Evolutionary conservation across 768 basidiomycete genomes (phyloP).

Genomic region (Lactarius vividus): DNA sequence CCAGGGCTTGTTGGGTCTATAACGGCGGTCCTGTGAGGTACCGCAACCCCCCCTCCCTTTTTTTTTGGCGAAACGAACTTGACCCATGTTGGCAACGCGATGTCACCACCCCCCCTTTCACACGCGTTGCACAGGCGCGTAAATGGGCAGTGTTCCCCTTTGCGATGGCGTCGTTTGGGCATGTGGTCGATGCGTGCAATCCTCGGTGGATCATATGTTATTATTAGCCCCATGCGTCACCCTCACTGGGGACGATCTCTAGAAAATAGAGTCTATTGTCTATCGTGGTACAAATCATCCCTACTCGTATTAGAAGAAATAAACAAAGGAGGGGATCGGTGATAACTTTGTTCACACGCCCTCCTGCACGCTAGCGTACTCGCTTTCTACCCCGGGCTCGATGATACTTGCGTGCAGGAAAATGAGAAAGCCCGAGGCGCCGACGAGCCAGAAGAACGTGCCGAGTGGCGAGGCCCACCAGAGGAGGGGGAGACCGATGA

Average conservation of each 20-base stretch:
- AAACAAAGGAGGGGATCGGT: neutral
- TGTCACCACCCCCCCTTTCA: neutral
- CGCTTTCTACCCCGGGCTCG: conserved; percentile 94
- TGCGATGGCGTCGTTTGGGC: neutral
- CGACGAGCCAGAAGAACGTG: conserved; percentile 94
- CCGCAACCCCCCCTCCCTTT: neutral
- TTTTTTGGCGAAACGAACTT: neutral
- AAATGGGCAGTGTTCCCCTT: neutral
- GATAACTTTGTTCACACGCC: conserved; percentile 37
- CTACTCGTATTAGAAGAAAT: neutral
- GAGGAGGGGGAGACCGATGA: conserved; percentile 87
- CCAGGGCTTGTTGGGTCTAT: neutral
- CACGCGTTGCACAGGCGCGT: neutral
- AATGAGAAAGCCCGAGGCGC: conserved; percentile 80
- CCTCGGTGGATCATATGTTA: neutral
- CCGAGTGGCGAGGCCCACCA: conserved; percentile 71
- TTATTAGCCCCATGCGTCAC: neutral
- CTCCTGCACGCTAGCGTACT: conserved; percentile 80
- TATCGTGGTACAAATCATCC: neutral
- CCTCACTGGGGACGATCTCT: neutral
- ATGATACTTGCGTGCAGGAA: conserved; percentile 83
- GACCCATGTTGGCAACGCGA: neutral
- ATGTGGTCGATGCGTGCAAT: neutral
- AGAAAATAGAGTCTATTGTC: neutral
- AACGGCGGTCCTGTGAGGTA: neutral